Percentiles rank a stretch among this genome's conserved stretches.
These are phyloP conservation scores for Trypethelium eluteriae DNA, from an alignment of 495 filamentous ascomycete species.

Conservation along the genomic window DNA sequence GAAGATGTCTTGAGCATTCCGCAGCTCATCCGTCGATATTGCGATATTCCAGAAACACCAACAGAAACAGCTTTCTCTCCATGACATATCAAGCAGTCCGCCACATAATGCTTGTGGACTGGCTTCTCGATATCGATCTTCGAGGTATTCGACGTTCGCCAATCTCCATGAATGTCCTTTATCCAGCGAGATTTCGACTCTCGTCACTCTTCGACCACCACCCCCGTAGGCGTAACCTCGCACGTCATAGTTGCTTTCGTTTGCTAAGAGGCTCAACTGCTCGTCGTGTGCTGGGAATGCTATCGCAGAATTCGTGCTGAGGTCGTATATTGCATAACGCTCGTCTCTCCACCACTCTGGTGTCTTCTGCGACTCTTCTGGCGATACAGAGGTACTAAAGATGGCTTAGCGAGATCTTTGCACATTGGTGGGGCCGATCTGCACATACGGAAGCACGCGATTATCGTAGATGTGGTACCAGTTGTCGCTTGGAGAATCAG, in stretches of 20 bases:
- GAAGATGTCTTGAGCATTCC: slow-evolving; percentile 61
- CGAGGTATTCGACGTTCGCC: slow-evolving; percentile 74
- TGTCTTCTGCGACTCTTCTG: slow-evolving; percentile 69
- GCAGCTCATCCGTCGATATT: slow-evolving; percentile 57
- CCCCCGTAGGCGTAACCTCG: slow-evolving; percentile 87
- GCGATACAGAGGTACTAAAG: slow-evolving; percentile 63
- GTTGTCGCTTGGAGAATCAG: slow-evolving; percentile 73
- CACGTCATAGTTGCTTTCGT: slow-evolving; percentile 51
- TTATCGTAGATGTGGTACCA: slow-evolving; percentile 99
- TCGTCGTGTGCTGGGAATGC: slow-evolving; percentile 81
- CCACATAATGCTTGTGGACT: slow-evolving; percentile 63
- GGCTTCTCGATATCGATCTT: slow-evolving; percentile 74
- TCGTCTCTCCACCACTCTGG: slow-evolving; percentile 84
- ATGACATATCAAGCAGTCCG: slow-evolving; percentile 71
- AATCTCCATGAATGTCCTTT: slow-evolving; percentile 76
- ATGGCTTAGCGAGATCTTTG: slow-evolving; percentile 12
- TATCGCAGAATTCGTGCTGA: slow-evolving; percentile 79
- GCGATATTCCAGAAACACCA: slow-evolving; percentile 91
- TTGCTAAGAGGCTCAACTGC: slow-evolving; percentile 46
- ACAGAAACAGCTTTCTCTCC: slow-evolving; percentile 76
- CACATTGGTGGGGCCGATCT: background rate
- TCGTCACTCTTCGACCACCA: slow-evolving; percentile 75
- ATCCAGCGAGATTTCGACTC: slow-evolving; percentile 80
- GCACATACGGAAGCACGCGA: slow-evolving; percentile 60
- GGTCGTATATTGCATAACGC: slow-evolving; percentile 88